Conservation (phyloP, 1,139 yeast species). For the Scheffersomyces parashehatae region DNA sequence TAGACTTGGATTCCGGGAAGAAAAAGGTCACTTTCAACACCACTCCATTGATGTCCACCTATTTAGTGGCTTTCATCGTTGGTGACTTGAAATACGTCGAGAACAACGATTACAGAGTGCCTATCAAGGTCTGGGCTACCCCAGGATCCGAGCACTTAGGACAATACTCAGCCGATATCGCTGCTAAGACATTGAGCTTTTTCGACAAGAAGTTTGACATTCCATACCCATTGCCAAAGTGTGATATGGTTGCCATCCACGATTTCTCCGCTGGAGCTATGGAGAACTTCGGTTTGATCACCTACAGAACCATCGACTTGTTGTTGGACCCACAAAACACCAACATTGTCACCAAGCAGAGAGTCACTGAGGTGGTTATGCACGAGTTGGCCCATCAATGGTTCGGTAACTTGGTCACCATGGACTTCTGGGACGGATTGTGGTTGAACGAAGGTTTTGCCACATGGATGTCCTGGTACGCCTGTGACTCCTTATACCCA, state of each 20-base stretch:
- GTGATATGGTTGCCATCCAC: constrained; percentile 59
- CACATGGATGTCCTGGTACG: constrained; percentile 76
- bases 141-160: constrained; percentile 55
- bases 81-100: constrained; percentile 37
- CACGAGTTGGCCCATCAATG: constrained; percentile 69
- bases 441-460: constrained; percentile 69
- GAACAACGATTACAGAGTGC: constrained; percentile 32
- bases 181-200: constrained; percentile 53
- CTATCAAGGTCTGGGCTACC: constrained; percentile 56
- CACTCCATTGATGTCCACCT: constrained; percentile 20
- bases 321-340: constrained; percentile 48
- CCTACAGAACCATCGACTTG: constrained; percentile 56
- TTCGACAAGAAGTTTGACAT: constrained; percentile 54
- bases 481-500: constrained; percentile 58
- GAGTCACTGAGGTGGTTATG: constrained; percentile 59
- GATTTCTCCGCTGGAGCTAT: constrained; percentile 62
- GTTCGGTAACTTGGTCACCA: constrained; percentile 64
- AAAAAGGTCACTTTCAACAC: constrained; percentile 49
- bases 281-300: constrained; percentile 63
- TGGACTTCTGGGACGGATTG: constrained; percentile 66
- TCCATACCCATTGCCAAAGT: constrained; percentile 60
- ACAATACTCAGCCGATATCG: constrained; percentile 48
- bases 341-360: constrained; percentile 45
- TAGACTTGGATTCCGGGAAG: constrained; percentile 42
- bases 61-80: constrained; percentile 30